Conservation (phyloP, 768 basidiomycete genomes). For the Tricholoma matsutake region DNA sequence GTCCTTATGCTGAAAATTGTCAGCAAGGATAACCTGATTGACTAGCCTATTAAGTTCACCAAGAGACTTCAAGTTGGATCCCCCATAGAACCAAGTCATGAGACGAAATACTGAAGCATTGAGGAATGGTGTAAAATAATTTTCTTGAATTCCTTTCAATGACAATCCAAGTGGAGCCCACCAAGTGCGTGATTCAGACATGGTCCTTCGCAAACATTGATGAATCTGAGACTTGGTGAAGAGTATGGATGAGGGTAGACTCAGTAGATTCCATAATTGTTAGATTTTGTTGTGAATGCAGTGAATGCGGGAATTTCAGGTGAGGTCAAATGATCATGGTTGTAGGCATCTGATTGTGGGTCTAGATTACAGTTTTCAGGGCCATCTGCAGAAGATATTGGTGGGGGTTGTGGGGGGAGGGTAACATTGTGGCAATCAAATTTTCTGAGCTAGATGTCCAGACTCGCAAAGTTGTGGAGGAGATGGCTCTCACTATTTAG, state of each 20-base stretch:
- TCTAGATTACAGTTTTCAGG: background rate
- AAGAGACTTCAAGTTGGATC: slow-evolving; percentile 16
- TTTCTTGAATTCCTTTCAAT: background rate
- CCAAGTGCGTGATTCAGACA: background rate
- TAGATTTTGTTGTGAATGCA: no score
- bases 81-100: slow-evolving; percentile 22
- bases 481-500: background rate
- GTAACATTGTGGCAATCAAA: background rate
- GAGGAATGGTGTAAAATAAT: slow-evolving; percentile 9
- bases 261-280: slow-evolving; percentile 7
- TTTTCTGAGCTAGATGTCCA: background rate
- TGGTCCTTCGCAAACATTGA: background rate
- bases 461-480: background rate
- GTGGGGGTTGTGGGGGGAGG: background rate
- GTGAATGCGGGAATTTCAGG: no score
- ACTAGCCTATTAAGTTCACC: slow-evolving; percentile 20
- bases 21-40: slow-evolving; percentile 18
- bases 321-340: no score
- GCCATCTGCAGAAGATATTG: background rate
- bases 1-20: slow-evolving; percentile 21
- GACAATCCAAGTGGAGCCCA: background rate
- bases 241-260: background rate
- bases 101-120: slow-evolving; percentile 20
- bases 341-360: no score
- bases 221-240: background rate